These are phyloP conservation scores for Aspergillus puulaauensis DNA, from an alignment of 2,329 filamentous ascomycete species.

Conservation along the genomic window DNA sequence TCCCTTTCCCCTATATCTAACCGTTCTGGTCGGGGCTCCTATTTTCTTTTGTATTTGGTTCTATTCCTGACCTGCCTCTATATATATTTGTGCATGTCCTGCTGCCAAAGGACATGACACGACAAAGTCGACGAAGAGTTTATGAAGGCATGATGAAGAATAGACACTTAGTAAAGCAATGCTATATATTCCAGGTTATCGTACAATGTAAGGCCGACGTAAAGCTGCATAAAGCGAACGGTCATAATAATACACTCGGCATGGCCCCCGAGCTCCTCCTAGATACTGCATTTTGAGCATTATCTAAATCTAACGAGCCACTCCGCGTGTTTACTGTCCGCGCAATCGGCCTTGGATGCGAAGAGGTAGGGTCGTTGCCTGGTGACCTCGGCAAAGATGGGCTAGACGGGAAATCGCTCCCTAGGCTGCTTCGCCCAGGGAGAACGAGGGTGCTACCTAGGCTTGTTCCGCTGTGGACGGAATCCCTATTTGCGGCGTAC, in stretches of 20 bases:
- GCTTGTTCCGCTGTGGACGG: conserved; percentile 21
- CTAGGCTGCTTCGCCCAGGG: conserved; percentile 24
- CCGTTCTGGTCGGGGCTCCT: background rate
- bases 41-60: background rate
- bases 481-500: conserved; percentile 2
- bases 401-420: conserved; percentile 15
- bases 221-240: background rate
- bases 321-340: conserved; percentile 27
- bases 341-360: conserved; percentile 1
- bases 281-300: conserved; percentile 33
- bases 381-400: conserved; percentile 13
- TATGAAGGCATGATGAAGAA: too few species aligned
- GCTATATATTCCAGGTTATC: too few species aligned
- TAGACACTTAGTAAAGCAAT: too few species aligned
- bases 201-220: too few species aligned
- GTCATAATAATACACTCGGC: conserved; percentile 3
- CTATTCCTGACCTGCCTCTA: background rate
- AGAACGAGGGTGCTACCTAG: conserved; percentile 31
- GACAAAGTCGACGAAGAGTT: too few species aligned
- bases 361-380: conserved; percentile 1
- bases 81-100: too few species aligned
- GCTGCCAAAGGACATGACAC: too few species aligned
- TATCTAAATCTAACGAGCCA: conserved; percentile 37
- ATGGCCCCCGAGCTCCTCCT: conserved; percentile 10
- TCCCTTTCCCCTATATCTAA: background rate